phyloP scores from a whole-genome alignment of 1,139 yeast genomes.

The Nakaseomyces bracarensis region DNA sequence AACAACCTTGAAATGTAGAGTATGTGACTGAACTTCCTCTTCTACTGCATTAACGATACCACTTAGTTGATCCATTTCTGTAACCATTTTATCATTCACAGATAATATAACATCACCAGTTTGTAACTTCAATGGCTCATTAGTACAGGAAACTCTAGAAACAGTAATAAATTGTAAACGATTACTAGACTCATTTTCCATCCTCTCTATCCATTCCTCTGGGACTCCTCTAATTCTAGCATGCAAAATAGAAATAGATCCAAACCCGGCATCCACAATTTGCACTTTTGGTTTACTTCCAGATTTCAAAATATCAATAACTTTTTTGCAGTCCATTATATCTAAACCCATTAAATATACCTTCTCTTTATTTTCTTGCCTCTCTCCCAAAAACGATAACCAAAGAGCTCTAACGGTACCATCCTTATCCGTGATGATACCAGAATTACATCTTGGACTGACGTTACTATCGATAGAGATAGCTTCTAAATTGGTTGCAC shows the following conservation, averaged over 20 bases:
- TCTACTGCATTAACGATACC: conserved; percentile 38
- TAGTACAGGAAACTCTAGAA: conserved; percentile 55
- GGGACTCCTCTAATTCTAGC: conserved; percentile 84
- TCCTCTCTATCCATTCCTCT: conserved; percentile 66
- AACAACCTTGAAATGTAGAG: conserved; percentile 52
- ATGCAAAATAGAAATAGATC: conserved; percentile 57
- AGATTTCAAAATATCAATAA: conserved; percentile 46
- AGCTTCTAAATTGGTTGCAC: conserved; percentile 79
- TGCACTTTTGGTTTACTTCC: conserved; percentile 49
- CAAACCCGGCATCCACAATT: conserved; percentile 73
- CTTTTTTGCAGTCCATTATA: conserved; percentile 50
- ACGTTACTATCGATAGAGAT: conserved; percentile 65
- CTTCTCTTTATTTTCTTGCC: conserved; percentile 46
- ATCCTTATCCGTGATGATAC: conserved; percentile 67
- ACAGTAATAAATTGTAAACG: conserved; percentile 69
- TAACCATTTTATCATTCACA: conserved; percentile 56
- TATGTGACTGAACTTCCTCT: conserved; percentile 28
- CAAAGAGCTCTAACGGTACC: conserved; percentile 79
- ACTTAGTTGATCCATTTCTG: conserved; percentile 58
- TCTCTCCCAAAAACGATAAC: conserved; percentile 76
- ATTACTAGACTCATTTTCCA: conserved; percentile 53
- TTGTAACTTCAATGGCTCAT: conserved; percentile 36
- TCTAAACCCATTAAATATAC: conserved; percentile 78
- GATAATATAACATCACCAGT: conserved; percentile 69
- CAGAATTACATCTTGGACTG: conserved; percentile 70